Evolutionary conservation across 148 eudicot species (phyloP).

Genomic region (Selenicereus undatus): DNA sequence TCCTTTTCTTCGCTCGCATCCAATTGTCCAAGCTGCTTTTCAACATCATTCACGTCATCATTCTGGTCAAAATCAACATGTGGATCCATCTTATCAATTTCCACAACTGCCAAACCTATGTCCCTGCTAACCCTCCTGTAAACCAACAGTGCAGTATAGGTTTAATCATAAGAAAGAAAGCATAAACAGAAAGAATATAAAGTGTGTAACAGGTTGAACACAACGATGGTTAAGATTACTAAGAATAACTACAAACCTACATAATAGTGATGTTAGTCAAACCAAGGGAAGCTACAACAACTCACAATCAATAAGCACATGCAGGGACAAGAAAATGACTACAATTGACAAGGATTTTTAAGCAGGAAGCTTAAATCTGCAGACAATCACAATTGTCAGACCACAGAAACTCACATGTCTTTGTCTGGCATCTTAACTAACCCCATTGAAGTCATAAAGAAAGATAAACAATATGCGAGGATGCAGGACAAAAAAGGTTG

Average conservation of each 20-base stretch:
- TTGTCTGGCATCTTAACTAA: too few species aligned
- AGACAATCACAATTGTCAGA: too few species aligned
- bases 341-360: background rate
- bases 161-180: background rate
- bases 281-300: background rate
- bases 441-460: too few species aligned
- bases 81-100: background rate
- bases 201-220: background rate
- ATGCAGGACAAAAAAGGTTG: too few species aligned
- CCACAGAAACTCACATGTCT: too few species aligned
- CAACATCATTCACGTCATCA: background rate
- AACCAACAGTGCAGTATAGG: background rate
- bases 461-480: too few species aligned
- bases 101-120: background rate
- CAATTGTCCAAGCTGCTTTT: background rate
- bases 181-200: background rate
- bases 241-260: background rate
- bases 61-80: background rate
- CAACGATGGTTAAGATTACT: background rate
- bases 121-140: background rate
- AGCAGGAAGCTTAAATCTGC: too few species aligned
- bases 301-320: background rate
- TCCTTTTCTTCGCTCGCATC: background rate
- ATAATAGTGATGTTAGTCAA: background rate
- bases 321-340: slow-evolving; percentile 1